These are phyloP conservation scores for Penicillium bialowiezense DNA, from an alignment of 495 filamentous ascomycete species.

Conservation along the genomic window DNA sequence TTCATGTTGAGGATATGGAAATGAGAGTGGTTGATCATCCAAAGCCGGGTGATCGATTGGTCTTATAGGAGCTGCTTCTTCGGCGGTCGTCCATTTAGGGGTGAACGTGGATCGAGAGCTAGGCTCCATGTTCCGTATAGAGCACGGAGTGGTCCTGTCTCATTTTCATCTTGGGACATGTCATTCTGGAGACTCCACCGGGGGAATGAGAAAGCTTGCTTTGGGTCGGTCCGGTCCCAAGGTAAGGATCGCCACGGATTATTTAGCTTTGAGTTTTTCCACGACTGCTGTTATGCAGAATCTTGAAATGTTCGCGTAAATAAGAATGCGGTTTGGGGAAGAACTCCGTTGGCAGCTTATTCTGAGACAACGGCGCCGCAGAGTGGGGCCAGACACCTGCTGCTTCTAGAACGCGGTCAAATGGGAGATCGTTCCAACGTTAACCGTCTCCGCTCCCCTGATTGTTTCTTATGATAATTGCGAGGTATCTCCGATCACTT, in stretches of 20 bases:
- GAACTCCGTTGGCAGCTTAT: slow-evolving; percentile 12
- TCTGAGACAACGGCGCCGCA: slow-evolving; percentile 15
- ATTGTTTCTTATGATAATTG: not conserved
- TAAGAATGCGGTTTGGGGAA: slow-evolving; percentile 12
- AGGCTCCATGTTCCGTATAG: slow-evolving; percentile 17
- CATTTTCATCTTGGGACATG: slow-evolving; percentile 4
- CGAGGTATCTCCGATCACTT: not conserved
- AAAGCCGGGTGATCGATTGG: not conserved
- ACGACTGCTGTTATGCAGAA: slow-evolving; percentile 10
- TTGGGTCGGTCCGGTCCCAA: not conserved
- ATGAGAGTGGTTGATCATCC: not conserved
- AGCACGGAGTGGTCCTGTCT: slow-evolving; percentile 22
- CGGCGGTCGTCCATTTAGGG: not conserved
- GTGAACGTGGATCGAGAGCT: not conserved
- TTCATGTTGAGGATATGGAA: slow-evolving; percentile 31
- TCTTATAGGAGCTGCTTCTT: slow-evolving; percentile 10
- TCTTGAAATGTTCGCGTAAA: not conserved
- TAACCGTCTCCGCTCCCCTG: not conserved
- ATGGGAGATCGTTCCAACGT: not conserved
- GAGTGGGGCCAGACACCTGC: slow-evolving; percentile 1
- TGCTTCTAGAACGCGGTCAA: slow-evolving; percentile 11
- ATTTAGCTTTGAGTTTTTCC: slow-evolving; percentile 15
- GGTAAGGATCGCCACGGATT: slow-evolving; percentile 1
- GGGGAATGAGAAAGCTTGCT: slow-evolving; percentile 6
- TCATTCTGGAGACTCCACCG: slow-evolving; percentile 8